Conservation (phyloP, 2,329 filamentous ascomycete species). For the Trichoderma breve region DNA sequence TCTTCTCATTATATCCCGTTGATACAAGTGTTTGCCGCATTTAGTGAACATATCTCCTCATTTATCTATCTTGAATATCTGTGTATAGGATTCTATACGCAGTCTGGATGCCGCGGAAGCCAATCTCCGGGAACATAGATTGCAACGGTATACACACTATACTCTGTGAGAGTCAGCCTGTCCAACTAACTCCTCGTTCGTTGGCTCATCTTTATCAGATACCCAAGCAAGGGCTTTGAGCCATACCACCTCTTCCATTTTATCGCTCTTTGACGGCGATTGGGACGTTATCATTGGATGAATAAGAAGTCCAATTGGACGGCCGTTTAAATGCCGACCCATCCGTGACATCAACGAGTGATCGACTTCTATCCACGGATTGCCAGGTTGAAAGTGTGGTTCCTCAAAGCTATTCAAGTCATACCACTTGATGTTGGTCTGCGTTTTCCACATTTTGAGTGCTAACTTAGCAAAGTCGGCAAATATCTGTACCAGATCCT, state of each 20-base stretch:
- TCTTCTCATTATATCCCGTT: neutral
- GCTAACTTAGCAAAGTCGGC: neutral
- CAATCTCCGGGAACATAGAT: neutral
- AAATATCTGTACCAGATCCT: neutral
- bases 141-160: no score
- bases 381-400: neutral
- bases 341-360: neutral
- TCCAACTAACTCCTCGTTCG: no score
- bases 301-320: neutral
- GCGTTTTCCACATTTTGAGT: neutral
- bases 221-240: neutral
- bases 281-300: neutral
- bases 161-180: no score
- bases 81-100: neutral
- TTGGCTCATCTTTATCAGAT: neutral
- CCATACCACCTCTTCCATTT: neutral
- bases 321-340: neutral
- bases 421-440: neutral
- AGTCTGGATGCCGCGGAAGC: neutral
- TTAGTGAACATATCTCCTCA: rapidly evolving
- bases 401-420: neutral
- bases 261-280: neutral
- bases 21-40: neutral
- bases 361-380: neutral
- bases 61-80: neutral